phyloP scores from a whole-genome alignment of 805 yeast genomes.

The Naumovozyma baii region DNA sequence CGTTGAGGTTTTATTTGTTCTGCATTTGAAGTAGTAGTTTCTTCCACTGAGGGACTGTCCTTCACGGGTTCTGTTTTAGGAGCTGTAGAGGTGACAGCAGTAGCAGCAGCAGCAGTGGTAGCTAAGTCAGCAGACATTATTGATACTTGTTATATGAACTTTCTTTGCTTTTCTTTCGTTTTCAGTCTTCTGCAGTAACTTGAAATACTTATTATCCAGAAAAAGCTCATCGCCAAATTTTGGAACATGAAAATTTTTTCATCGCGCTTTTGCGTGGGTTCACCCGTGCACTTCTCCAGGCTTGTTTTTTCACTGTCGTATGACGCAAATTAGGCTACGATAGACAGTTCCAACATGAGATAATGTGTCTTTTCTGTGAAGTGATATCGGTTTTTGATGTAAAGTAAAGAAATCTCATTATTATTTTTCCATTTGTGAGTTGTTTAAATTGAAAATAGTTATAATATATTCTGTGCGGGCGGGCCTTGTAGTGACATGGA shows the following conservation, averaged over 20 bases:
- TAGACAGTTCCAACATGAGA: too few relatives aligned
- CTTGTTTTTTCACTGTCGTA: too few relatives aligned
- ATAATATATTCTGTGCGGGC: too few relatives aligned
- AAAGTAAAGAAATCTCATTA: too few relatives aligned
- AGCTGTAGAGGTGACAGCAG: background rate
- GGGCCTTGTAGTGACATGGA: too few relatives aligned
- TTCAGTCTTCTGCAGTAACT: background rate
- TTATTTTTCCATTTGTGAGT: too few relatives aligned
- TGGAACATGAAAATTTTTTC: constrained; percentile 2
- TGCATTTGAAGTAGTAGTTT: constrained; percentile 1
- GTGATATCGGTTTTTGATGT: too few relatives aligned
- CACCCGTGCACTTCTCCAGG: constrained; percentile 1
- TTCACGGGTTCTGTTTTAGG: background rate
- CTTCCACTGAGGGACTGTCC: too few relatives aligned
- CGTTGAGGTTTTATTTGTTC: constrained; percentile 10
- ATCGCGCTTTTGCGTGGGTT: constrained; percentile 1
- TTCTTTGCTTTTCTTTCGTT: background rate
- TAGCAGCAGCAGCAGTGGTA: constrained; percentile 1
- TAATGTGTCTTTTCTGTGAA: too few relatives aligned
- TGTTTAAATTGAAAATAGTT: too few relatives aligned
- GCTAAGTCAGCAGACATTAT: constrained; percentile 2
- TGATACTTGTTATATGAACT: background rate
- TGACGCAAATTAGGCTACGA: too few relatives aligned
- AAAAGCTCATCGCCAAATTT: background rate
- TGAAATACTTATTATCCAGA: too few relatives aligned